Conservation (phyloP, 805 yeast genomes). For the Brettanomyces anomalus region DNA sequence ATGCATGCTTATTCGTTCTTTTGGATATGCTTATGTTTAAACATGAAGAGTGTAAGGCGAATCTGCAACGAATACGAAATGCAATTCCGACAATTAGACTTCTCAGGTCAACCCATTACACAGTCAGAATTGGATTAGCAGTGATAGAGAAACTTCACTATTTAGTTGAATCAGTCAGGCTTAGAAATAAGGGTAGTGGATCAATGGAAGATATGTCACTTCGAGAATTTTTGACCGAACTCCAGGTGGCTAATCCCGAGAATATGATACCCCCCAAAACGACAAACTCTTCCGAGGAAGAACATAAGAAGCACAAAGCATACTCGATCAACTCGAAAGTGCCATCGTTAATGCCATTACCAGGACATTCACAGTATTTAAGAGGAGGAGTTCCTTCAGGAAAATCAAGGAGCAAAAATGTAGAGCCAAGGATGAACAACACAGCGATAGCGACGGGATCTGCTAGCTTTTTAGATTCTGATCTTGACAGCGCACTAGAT, state of each 20-base stretch:
- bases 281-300: background rate
- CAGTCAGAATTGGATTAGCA: slow-evolving; percentile 19
- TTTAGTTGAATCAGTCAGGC: slow-evolving; percentile 13
- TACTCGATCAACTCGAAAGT: background rate
- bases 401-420: too few relatives aligned
- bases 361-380: slow-evolving; percentile 1
- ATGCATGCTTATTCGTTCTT: slow-evolving; percentile 17
- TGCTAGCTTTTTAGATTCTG: slow-evolving; percentile 1
- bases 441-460: background rate
- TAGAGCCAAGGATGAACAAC: background rate
- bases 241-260: slow-evolving; percentile 6
- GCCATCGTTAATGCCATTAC: slow-evolving; percentile 1
- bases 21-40: slow-evolving; percentile 19
- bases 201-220: slow-evolving; percentile 12
- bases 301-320: background rate
- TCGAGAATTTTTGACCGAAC: slow-evolving; percentile 6
- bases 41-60: slow-evolving; percentile 13
- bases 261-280: background rate
- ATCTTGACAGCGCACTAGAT: slow-evolving; percentile 9
- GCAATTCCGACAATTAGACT: slow-evolving; percentile 14
- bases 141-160: slow-evolving; percentile 18
- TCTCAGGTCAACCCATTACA: slow-evolving; percentile 13
- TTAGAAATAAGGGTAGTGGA: slow-evolving; percentile 4
- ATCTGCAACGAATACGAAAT: slow-evolving; percentile 9
- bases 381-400: background rate